These are phyloP conservation scores for Paramecium sexaurelia DNA, from an alignment of 73 alveolate genomes.

Conservation along the genomic window DNA sequence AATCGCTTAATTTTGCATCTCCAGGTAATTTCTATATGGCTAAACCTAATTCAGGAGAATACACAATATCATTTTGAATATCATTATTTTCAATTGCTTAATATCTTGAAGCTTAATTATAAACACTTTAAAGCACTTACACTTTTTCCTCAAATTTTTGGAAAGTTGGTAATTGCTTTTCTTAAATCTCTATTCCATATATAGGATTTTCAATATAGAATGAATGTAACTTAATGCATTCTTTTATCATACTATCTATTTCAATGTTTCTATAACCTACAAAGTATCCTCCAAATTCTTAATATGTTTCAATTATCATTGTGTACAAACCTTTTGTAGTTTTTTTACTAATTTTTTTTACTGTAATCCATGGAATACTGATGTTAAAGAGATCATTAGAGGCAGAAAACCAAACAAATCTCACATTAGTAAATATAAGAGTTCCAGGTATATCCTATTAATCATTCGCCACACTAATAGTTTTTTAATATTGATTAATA, in stretches of 20 bases:
- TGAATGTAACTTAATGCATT: neutral
- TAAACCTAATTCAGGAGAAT: neutral
- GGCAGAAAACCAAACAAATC: slow-evolving; percentile 44
- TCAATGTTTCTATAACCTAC: neutral
- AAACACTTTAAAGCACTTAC: neutral
- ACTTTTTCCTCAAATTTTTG: neutral
- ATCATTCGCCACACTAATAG: slow-evolving; percentile 1
- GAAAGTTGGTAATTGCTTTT: neutral
- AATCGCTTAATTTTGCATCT: neutral
- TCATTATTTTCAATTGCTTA: neutral
- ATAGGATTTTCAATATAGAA: slow-evolving; percentile 14
- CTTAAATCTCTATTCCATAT: slow-evolving; percentile 15
- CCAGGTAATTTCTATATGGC: neutral
- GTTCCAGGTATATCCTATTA: slow-evolving; percentile 6
- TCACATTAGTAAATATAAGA: neutral
- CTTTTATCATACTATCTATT: neutral
- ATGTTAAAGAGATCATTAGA: neutral
- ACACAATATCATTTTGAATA: neutral
- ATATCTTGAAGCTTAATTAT: neutral
- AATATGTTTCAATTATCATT: slow-evolving; percentile 14
- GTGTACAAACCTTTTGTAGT: neutral
- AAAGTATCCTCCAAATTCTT: neutral
- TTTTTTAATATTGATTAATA: neutral
- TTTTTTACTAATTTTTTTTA: neutral
- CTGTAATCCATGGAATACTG: slow-evolving; percentile 24